Evolutionary conservation across 179 eudicot genomes (phyloP).

Genomic region (Vitellaria paradoxa): DNA sequence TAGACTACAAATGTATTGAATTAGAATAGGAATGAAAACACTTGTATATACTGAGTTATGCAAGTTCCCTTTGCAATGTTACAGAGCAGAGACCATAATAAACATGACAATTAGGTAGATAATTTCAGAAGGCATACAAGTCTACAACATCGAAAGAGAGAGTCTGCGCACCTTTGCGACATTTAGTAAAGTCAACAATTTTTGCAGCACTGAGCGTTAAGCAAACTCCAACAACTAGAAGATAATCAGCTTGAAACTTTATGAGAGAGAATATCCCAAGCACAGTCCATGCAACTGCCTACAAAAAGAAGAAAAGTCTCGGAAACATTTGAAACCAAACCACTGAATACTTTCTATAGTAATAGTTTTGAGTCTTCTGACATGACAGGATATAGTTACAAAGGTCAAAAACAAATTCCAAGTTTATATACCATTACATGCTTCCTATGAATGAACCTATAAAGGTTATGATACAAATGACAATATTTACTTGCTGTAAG

Average conservation of each 20-base stretch:
- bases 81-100: background rate
- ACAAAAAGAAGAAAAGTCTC: constrained; percentile 14
- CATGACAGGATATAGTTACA: background rate
- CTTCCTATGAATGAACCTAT: background rate
- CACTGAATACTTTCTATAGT: background rate
- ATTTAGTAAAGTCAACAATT: constrained; percentile 74
- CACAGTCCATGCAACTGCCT: constrained; percentile 84
- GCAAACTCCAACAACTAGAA: constrained; percentile 87
- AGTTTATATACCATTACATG: background rate
- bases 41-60: background rate
- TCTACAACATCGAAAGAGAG: background rate
- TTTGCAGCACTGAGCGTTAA: constrained; percentile 87
- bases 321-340: background rate
- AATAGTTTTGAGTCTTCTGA: background rate
- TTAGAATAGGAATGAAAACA: background rate
- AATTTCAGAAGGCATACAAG: constrained; percentile 7
- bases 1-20: background rate
- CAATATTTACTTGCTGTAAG: constrained; percentile 50
- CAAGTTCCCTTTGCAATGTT: background rate
- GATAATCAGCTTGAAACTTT: constrained; percentile 91
- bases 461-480: background rate
- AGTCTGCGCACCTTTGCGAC: constrained; percentile 63
- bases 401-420: background rate
- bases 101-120: background rate
- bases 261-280: constrained; percentile 83